These are phyloP conservation scores for Funneliformis geosporum DNA, from an alignment of 192 early-diverging fungal species.

Conservation along the genomic window DNA sequence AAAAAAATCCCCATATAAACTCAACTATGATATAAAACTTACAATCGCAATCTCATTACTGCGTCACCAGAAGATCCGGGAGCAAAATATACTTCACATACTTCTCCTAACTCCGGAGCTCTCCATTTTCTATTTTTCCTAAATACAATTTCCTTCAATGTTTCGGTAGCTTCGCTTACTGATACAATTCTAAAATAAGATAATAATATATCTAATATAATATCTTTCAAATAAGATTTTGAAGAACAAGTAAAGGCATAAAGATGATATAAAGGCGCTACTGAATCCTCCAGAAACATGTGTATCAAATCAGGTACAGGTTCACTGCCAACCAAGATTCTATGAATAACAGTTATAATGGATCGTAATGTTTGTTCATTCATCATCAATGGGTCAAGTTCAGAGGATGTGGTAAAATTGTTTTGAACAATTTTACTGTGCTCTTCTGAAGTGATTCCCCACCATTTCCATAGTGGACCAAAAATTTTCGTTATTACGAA, in stretches of 20 bases:
- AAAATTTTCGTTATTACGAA: constrained; percentile 52
- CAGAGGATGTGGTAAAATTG: constrained; percentile 6
- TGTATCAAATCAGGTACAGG: constrained; percentile 60
- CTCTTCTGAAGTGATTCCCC: constrained; percentile 25
- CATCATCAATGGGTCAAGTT: constrained; percentile 45
- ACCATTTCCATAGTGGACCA: constrained; percentile 45
- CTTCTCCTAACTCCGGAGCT: constrained; percentile 41
- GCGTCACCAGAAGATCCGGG: constrained; percentile 52
- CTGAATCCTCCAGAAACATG: constrained; percentile 51
- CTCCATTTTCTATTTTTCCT: constrained; percentile 33
- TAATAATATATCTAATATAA: constrained; percentile 47
- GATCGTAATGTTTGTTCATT: constrained; percentile 46
- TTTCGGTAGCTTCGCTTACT: constrained; percentile 37
- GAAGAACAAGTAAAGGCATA: constrained; percentile 49
- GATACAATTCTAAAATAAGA: constrained; percentile 53
- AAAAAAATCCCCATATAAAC: constrained; percentile 27
- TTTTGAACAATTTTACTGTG: constrained; percentile 17
- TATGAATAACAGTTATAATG: constrained; percentile 51
- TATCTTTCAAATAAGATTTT: constrained; percentile 48
- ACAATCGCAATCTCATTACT: constrained; percentile 51
- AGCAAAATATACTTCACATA: constrained; percentile 57
- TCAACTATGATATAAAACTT: too few species aligned
- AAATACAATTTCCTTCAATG: constrained; percentile 51
- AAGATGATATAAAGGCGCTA: constrained; percentile 59
- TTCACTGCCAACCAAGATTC: constrained; percentile 60